These are phyloP conservation scores for Licmophora abbreviata DNA, from an alignment of 108 stramenopile species.

Conservation along the genomic window DNA sequence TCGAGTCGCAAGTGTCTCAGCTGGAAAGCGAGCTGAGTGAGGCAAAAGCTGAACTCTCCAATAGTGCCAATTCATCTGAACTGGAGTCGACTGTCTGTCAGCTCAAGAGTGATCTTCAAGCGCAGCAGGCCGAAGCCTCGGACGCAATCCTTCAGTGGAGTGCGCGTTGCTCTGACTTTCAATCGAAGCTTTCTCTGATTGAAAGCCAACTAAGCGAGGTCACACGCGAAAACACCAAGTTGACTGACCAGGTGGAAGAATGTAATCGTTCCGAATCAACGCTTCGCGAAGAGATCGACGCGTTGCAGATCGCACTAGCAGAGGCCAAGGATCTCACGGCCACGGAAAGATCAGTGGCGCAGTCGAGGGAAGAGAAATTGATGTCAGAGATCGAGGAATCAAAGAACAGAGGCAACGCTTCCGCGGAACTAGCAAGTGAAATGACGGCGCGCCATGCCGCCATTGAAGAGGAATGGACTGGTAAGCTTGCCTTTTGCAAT, in stretches of 20 bases:
- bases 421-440: background rate
- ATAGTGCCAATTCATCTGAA: no score
- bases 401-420: background rate
- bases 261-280: no score
- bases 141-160: constrained; percentile 55
- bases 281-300: no score
- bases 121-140: constrained; percentile 50
- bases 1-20: constrained; percentile 23
- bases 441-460: no score
- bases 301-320: no score
- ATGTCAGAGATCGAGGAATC: background rate
- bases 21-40: constrained; percentile 11
- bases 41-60: no score
- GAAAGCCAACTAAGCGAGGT: constrained; percentile 4
- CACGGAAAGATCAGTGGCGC: no score
- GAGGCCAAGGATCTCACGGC: no score
- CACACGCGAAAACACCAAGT: no score
- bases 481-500: no score
- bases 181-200: constrained; percentile 7
- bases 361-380: background rate
- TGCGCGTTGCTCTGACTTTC: constrained; percentile 21
- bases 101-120: constrained; percentile 31
- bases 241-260: no score
- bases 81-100: constrained; percentile 27
- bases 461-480: no score